Conservation (phyloP, 371 early-diverging fungal genomes). For the Mucor lusitanicus region DNA sequence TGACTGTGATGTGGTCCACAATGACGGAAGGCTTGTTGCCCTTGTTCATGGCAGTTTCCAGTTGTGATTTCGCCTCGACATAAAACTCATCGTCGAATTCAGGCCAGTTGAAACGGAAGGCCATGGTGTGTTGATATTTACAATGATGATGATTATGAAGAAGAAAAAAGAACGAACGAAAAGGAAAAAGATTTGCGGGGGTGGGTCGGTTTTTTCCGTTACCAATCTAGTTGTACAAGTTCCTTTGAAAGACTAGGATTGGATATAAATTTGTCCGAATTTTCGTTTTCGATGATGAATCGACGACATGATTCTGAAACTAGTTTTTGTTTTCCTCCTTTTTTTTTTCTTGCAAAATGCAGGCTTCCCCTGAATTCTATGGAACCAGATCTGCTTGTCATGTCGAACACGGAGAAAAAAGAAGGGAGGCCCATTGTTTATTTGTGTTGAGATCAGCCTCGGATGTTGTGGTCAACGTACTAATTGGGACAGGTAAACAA, state of each 20-base stretch:
- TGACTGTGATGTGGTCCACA: slow-evolving; percentile 86
- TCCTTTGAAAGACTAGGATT: background rate
- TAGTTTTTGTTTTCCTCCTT: background rate
- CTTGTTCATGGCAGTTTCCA: slow-evolving; percentile 91
- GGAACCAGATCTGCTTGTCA: background rate
- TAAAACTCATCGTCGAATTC: slow-evolving; percentile 85
- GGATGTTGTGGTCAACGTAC: background rate
- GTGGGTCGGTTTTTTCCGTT: background rate
- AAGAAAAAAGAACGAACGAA: background rate
- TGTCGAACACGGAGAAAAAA: background rate
- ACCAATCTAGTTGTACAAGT: background rate
- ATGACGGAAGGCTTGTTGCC: slow-evolving; percentile 90
- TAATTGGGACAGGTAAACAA: background rate
- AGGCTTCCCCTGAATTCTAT: background rate
- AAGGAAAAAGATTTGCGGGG: background rate
- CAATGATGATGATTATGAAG: background rate
- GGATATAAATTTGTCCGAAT: background rate
- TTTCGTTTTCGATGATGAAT: background rate
- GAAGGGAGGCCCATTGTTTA: background rate
- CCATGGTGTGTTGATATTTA: slow-evolving; percentile 57
- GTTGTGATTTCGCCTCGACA: slow-evolving; percentile 79
- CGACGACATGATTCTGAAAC: background rate
- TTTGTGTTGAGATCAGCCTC: background rate
- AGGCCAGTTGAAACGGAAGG: slow-evolving; percentile 96
- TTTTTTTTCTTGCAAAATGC: background rate